Evolutionary conservation across 768 basidiomycete species (phyloP).

Genomic region (Lyophyllum atratum): DNA sequence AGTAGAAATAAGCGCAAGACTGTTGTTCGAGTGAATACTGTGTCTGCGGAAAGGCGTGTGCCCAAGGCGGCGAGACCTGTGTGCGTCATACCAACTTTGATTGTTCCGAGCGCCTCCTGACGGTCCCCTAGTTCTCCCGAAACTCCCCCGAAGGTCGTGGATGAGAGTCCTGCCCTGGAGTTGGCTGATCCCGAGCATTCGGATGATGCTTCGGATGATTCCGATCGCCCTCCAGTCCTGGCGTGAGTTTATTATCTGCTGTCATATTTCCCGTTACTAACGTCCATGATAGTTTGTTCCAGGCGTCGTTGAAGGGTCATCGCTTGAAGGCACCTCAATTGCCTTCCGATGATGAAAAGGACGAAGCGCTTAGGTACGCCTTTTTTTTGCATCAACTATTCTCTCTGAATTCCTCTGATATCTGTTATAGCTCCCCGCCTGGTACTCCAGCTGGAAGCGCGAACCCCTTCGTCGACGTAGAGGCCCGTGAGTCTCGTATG

Average conservation of each 20-base stretch:
- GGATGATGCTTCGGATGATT: neutral
- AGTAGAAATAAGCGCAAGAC: neutral
- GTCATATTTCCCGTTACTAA: neutral
- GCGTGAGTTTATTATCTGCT: neutral
- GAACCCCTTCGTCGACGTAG: neutral
- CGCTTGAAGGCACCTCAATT: neutral
- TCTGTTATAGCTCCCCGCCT: neutral
- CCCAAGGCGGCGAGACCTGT: neutral
- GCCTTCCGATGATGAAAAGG: neutral
- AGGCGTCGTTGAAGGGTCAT: neutral
- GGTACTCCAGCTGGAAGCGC: neutral
- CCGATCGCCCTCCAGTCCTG: neutral
- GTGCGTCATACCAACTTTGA: neutral
- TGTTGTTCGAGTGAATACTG: neutral
- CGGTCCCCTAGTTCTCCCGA: neutral
- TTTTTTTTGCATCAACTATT: neutral
- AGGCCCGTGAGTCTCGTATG: neutral
- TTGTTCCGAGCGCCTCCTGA: neutral
- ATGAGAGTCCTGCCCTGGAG: neutral
- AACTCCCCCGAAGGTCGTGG: neutral
- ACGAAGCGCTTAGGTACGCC: neutral
- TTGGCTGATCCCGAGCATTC: neutral
- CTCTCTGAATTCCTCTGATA: neutral
- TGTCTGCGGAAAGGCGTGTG: neutral
- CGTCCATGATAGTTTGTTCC: neutral